Evolutionary conservation across 345 rosid genomes (phyloP), one percentile per base, ranked within the genome.

Genomic region (Limnanthes douglasii): DNA sequence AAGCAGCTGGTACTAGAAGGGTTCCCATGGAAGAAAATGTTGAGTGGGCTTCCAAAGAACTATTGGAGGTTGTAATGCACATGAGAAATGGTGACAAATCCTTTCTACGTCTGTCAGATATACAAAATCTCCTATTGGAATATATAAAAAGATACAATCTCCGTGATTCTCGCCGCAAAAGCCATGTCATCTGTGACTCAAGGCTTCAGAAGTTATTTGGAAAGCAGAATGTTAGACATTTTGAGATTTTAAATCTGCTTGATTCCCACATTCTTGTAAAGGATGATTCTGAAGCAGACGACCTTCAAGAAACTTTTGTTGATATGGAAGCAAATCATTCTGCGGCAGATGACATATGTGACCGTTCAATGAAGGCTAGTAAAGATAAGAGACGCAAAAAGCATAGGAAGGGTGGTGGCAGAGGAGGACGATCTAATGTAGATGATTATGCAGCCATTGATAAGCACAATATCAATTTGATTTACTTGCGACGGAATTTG

Each of bases 361-460:
- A 82, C 64, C 60, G 52, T 18, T 49, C 59, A 39, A 14, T 18
- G 18, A 88, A 74, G 61, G 43, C 64, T 23, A 66, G 54, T 28
- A 90, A 80, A 54, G 92, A 79, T 49, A 90, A 68, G 72, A 80
- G 51, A 43, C 85, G 96, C 16, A 84, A 56, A 61, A 12, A 75
- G 21, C 77, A 78, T 19, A 90, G 61, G 61, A 90, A 69, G 64
- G 72, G 73, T 51, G 77, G 33, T 51, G 66, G 66, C 39, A 79
- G 74, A 68, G 86, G 75, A 56, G 65, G 65, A 34, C 88, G 75
- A 43, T 75, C 90, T 22, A 92, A 84, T 63, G 43, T 70, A 40
- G 98, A 84, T 52, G 98, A 90, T 56, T 90, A 64, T 65, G 99
- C 96, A 13, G 99, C 96, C 44, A 71, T 85, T 34, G 90, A 92